Evolutionary conservation across 495 filamentous ascomycete genomes (phyloP).

Genomic region (Viridothelium virens): DNA sequence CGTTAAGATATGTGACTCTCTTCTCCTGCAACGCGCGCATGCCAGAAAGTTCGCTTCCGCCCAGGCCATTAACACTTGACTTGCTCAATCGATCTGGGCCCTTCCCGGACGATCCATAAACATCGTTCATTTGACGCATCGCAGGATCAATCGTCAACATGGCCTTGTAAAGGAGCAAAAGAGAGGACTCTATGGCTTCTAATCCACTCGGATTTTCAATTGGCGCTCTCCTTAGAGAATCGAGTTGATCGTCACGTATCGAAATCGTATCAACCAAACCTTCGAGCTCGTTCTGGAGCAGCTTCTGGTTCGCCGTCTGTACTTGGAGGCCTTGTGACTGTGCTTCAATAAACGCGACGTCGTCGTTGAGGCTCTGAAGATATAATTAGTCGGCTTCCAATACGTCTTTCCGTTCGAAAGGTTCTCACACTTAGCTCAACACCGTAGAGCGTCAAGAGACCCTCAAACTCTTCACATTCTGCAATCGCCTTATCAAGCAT

Average conservation of each 20-base stretch:
- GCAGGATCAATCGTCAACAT: constrained; percentile 88
- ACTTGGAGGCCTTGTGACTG: constrained; percentile 95
- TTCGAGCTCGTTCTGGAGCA: constrained; percentile 80
- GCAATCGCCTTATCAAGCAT: constrained; percentile 81
- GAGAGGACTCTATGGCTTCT: constrained; percentile 62
- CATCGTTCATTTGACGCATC: constrained; percentile 40
- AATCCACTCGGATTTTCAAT: constrained; percentile 63
- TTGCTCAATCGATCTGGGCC: constrained; percentile 12
- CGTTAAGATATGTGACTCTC: constrained; percentile 73
- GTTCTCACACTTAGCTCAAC: constrained; percentile 81
- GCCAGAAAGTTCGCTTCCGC: constrained; percentile 71
- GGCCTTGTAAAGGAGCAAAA: constrained; percentile 84
- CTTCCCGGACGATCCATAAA: constrained; percentile 3
- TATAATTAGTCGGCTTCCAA: constrained; percentile 29
- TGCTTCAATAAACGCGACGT: constrained; percentile 93
- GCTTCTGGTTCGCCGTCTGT: constrained; percentile 93
- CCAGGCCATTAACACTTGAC: constrained; percentile 47
- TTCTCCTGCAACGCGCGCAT: constrained; percentile 93
- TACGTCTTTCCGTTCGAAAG: neutral
- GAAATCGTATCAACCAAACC: constrained; percentile 75
- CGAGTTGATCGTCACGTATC: constrained; percentile 66
- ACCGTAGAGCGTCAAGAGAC: constrained; percentile 82
- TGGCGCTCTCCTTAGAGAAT: constrained; percentile 63
- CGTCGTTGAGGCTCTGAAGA: constrained; percentile 76
- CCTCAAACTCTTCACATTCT: constrained; percentile 93